Base-by-base conservation (phyloP, 345 rosid species). In the Citrus sp. region DNA sequence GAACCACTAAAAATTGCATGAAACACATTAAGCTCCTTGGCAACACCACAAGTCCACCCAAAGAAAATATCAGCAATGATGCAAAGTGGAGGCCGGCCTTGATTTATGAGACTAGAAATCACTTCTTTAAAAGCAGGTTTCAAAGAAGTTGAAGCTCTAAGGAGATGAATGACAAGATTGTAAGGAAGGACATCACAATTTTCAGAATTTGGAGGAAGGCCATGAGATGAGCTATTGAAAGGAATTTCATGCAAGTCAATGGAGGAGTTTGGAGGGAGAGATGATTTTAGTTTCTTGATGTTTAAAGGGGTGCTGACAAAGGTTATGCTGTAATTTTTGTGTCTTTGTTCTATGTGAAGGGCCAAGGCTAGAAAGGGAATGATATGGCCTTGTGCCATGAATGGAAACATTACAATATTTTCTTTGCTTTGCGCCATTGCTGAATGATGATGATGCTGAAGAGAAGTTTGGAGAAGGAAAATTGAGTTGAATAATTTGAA, bases 311-410 rank as follows among this genome's bases (percentile, higher is more conserved):
- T 72, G 19, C 32, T 72, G 35, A 72, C 34, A 67, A 89, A 74
- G 64, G 84, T 83, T 21, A 89, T 67, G 64, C 58, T 63, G 70
- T 42, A 81, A 46, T 46, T 46, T 60, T 67, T 61, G 7, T 76
- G 68, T 30, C 32, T 68, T 40, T 76, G 72, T 37, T 84, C 80
- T 7, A 89, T 71, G 25, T 81, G 89, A 35, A 79, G 82, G 28
- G 90, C 83, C 60, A 87, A 80, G 1, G 92, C 87, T 14, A 82
- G 74, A 77, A 82, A 85, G 32, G 90, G 90, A 69, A 80, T 85
- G 18, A 87, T 80, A 64, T 85, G 88, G 65, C 89, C 87, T 22
- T 86, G 88, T 18, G 85, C 88, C 85, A 84, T 84, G 84, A 84
- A 84, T 13, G 87, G 89, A 74, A 86, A 86, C 63, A 84, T 62